Evolutionary conservation across 352 stramenopile genomes (phyloP), one percentile per base, ranked within the genome.

Genomic region (Phytopythium aichiense): DNA sequence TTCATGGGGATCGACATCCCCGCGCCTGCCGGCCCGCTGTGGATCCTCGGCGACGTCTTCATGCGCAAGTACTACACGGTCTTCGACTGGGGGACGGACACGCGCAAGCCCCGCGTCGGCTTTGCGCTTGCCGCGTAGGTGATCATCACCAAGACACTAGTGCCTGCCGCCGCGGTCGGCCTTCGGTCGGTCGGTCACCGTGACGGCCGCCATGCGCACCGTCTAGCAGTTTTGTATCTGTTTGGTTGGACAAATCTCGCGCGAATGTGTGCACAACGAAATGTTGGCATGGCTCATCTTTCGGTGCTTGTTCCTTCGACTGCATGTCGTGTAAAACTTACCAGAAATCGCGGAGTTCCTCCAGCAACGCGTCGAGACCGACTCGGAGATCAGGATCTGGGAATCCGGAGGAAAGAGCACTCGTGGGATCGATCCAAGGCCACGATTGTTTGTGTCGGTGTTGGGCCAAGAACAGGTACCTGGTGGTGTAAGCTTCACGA

Each of bases 1-100:
- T 97, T 99, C 66, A 98, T 98, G 77, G 95, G 88, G 64, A 93
- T 98, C 51, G 95, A 98, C 71, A 96, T 99, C 67, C 89, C 89
- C 5, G 72, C 71, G 9, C 88, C 90, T 12, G 71, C 80, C 51
- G 79, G 79, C 18, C 83, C 83, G 50, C 46, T 91, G 42, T 92
- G 83, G 83, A 92, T 92, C 61, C 83, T 99, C 56, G 97, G 95
- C 49, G 93, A 98, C 65, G 86, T 97, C 38, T 98, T 98, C 76
- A 98, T 98, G 88, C 81, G 92, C 72, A 97, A 97, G 76, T 96
- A 97, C 74, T 98, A 98, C 84, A 95, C 88, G 28, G 87, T 97
- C 37, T 98, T 98, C 56, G 92, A 98, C 77, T 97, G 83, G 79
- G 86, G 76, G 28, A 87, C 79, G 4, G 73, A 86, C 61, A 48